Base-by-base conservation (phyloP, 2,329 filamentous ascomycete genomes). In the Stagonosporopsis chrysanthemi region DNA sequence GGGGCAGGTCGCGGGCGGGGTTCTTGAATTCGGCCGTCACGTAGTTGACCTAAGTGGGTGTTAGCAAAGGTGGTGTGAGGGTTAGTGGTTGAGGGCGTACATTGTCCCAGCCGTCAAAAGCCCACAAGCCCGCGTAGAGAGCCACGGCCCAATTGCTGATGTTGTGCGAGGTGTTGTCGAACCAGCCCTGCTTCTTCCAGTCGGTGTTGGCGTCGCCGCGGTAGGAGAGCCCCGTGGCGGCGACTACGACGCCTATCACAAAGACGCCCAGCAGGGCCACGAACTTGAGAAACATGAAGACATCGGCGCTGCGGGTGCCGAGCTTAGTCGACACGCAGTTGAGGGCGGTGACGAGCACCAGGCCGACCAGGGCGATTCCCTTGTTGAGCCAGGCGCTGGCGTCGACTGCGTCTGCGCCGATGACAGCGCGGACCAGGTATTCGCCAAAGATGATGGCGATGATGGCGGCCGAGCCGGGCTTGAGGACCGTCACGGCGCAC, bases 41-140 rank as follows among this genome's bases (percentile, higher is more conserved):
- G 71, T 97, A 99, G 78, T 97, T 99, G 61, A 94, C 96, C 91
- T 95, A 62, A 9, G 6, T 14, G 28, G 7, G 14, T 40, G 62
- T 75, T 56, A 60, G 66, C 68, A 57, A 52, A 24, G 4, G 44
- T 8, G 9, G 9, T 35, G n/a, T n/a, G 9, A n/a, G 33, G 3
- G 14, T 15, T 3, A 3, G 33, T n/a, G 33, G 33, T 35, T 35
- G n/a, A 3, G 14, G 19, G 29, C 24, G 45, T 79, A 95, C 92
- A 76, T 99, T 99, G 74, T 99, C 95, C 95, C 95, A 99, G 28
- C 95, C 95, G 74, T 99, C 95, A 78, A 95, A 99, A 0, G 95
- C 95, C 95, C 95, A 99, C 5, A 99, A 83, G 8, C 95, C 95
- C 15, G 92, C 94, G 75, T 99, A 99, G 43, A 99, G 79, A 0